These are phyloP conservation scores for Clavispora vitiphila DNA, from an alignment of 805 yeast species.

Conservation along the genomic window DNA sequence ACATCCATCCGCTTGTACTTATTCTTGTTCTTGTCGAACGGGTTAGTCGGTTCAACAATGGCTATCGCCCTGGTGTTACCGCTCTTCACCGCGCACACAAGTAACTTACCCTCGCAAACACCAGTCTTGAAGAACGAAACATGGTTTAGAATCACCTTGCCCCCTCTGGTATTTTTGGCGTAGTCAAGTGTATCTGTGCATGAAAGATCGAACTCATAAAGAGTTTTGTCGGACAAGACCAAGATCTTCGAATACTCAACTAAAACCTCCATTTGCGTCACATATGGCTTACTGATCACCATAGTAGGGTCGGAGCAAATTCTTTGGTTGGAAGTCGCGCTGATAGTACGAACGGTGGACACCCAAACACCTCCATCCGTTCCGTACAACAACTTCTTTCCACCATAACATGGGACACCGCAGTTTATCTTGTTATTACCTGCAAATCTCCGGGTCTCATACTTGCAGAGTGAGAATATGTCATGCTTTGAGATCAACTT, in stretches of 20 bases:
- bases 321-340: constrained; percentile 43
- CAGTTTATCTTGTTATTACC: constrained; percentile 77
- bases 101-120: constrained; percentile 80
- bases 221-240: constrained; percentile 73
- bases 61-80: constrained; percentile 76
- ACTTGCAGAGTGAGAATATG: constrained; percentile 70
- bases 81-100: constrained; percentile 84
- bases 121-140: constrained; percentile 90
- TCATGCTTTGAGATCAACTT: constrained; percentile 68
- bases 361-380: constrained; percentile 89
- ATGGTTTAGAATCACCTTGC: constrained; percentile 79
- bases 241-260: constrained; percentile 86
- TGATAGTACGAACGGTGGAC: constrained; percentile 59
- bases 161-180: constrained; percentile 52
- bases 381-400: constrained; percentile 83
- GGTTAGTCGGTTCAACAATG: constrained; percentile 86
- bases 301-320: constrained; percentile 68
- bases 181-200: constrained; percentile 46
- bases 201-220: constrained; percentile 68
- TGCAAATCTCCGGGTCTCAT: constrained; percentile 72
- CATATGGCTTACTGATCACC: constrained; percentile 68
- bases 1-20: constrained; percentile 58
- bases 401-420: constrained; percentile 92
- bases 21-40: constrained; percentile 59
- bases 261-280: constrained; percentile 84